Base-by-base conservation (phyloP, 129 eudicot genomes). In the Mikania micrantha region DNA sequence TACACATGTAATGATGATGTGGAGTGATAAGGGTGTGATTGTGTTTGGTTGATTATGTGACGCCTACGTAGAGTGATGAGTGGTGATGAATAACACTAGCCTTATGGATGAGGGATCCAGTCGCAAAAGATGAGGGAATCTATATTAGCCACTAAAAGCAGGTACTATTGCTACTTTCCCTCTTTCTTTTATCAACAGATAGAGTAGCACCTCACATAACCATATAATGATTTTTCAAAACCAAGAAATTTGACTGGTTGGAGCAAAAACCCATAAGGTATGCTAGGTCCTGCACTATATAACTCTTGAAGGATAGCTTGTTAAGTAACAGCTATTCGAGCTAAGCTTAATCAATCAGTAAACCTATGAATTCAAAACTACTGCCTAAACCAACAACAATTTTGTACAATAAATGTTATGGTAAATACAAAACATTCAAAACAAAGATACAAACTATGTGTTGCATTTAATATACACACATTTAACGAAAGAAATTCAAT, bases 281-380 rank as follows among this genome's bases (percentile, higher is more conserved):
- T 64, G 54, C 56, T 48, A 61, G 81, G 69, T 10, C 74, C 66
- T 48, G 84, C 53, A 61, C 70, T 70, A 10, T 86, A 69, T 21
- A 83, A n/a, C n/a, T n/a, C 65, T 53, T 77, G 90, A 63, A 72
- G 67, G 40, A 72, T 74, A 66, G 80, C 85, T 71, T 81, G 84
- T 45, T 85, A 41, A 71, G 80, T 64, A 57, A 74, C 34, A 75
- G 80, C 88, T 91, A 90, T 86, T 49, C 48, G 20, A 34, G 53
- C 9, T 32, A 25, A 6, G 15, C 19, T 17, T 49, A 60, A 42
- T n/a, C n/a, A n/a, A n/a, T 71, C 45, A 29, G 27, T 13, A 16
- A 13, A 73, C 63, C 42, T 3, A 35, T n/a, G n/a, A n/a, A n/a
- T n/a, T n/a, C n/a, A n/a, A n/a, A n/a, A 29, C 60, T 56, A 60